A percentile compares a stretch with the other conserved stretches of the same genome.
Conservation (phyloP, 495 filamentous ascomycete genomes). For the Penicillium daleae region DNA sequence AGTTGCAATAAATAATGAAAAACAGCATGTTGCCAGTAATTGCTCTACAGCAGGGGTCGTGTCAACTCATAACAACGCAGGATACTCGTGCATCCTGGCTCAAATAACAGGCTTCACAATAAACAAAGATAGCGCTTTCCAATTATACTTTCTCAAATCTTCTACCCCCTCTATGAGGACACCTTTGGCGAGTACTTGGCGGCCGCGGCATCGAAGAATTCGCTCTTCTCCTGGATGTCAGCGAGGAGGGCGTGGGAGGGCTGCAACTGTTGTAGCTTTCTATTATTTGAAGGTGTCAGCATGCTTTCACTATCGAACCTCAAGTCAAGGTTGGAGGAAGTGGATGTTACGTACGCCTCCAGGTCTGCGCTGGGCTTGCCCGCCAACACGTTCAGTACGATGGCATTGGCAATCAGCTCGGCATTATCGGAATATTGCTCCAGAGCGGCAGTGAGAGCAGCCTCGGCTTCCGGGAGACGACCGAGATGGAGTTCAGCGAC, state of each 20-base stretch:
- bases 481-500: constrained; percentile 91
- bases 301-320: background rate
- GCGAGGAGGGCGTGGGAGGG: constrained; percentile 67
- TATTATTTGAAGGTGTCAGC: constrained; percentile 34
- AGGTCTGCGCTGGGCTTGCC: constrained; percentile 69
- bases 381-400: constrained; percentile 75
- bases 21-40: constrained; percentile 17
- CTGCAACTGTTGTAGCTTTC: constrained; percentile 59
- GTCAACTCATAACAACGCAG: constrained; percentile 37
- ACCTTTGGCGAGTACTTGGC: constrained; percentile 77
- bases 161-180: constrained; percentile 49
- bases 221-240: constrained; percentile 77
- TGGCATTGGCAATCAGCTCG: constrained; percentile 76
- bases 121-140: constrained; percentile 13
- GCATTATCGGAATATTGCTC: constrained; percentile 71
- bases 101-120: constrained; percentile 28
- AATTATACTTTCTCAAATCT: constrained; percentile 9
- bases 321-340: background rate
- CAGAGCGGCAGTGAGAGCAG: constrained; percentile 78
- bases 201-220: constrained; percentile 77
- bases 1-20: background rate
- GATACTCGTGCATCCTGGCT: constrained; percentile 26
- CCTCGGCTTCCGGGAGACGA: constrained; percentile 85
- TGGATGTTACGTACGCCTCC: constrained; percentile 53
- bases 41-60: constrained; percentile 29